A percentile compares a stretch with the other conserved stretches of the same genome.
Evolutionary conservation across 75 land plant species (phyloP).

Genomic region (Adiantum capillusveneris): DNA sequence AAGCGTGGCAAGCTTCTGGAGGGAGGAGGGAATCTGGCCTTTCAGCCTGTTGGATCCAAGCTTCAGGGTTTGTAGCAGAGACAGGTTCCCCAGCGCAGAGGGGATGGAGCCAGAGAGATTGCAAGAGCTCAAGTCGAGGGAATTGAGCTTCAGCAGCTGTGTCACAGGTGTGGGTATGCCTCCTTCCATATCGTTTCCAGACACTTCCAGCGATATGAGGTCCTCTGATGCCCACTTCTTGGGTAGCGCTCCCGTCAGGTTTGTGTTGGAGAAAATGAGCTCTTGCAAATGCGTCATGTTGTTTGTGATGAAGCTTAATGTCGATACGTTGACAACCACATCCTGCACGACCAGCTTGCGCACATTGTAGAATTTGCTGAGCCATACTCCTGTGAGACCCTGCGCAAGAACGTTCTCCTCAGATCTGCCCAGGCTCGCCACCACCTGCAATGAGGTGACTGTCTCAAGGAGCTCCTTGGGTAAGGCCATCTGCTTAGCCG

Average conservation of each 20-base stretch:
- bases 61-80: slow-evolving; percentile 31
- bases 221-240: slow-evolving; percentile 33
- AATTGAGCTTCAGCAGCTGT: slow-evolving; percentile 26
- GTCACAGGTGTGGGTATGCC: slow-evolving; percentile 38
- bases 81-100: slow-evolving; percentile 39
- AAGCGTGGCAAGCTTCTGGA: slow-evolving; percentile 29
- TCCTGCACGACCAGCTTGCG: slow-evolving; percentile 49
- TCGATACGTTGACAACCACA: slow-evolving; percentile 35
- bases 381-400: slow-evolving; percentile 52
- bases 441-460: slow-evolving; percentile 45
- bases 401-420: slow-evolving; percentile 3
- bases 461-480: slow-evolving; percentile 40
- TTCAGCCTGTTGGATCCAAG: slow-evolving; percentile 45
- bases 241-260: slow-evolving; percentile 59
- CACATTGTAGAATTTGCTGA: slow-evolving; percentile 49
- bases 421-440: slow-evolving; percentile 38
- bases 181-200: slow-evolving; percentile 53
- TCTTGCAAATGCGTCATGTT: slow-evolving; percentile 35
- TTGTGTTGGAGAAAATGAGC: slow-evolving; percentile 48
- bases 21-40: slow-evolving; percentile 46
- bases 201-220: slow-evolving; percentile 52
- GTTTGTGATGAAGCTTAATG: slow-evolving; percentile 33
- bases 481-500: slow-evolving; percentile 25
- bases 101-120: slow-evolving; percentile 46
- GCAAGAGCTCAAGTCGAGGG: slow-evolving; percentile 43